Conservation (phyloP, 768 basidiomycete genomes). For the Myochromella boudieri region DNA sequence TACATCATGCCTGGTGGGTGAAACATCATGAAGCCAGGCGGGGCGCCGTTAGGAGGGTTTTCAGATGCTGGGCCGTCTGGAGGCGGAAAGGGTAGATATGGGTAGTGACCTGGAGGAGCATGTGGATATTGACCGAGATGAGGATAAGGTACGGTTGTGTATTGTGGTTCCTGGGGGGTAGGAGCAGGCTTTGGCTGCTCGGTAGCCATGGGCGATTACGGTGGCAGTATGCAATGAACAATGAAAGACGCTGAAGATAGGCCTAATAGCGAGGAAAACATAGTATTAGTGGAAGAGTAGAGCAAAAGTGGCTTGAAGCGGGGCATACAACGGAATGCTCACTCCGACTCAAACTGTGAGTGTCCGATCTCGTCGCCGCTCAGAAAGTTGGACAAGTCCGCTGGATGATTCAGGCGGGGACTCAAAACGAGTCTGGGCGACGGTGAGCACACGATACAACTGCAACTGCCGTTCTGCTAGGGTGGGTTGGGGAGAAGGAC, state of each 20-base stretch:
- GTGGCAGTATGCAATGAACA: background rate
- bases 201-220: no score
- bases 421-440: conserved; percentile 1
- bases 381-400: conserved; percentile 32
- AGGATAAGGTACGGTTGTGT: no score
- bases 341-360: conserved; percentile 44
- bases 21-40: conserved; percentile 40
- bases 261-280: background rate
- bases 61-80: conserved; percentile 33
- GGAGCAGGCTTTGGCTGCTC: conserved; percentile 32
- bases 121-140: no score
- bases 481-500: background rate
- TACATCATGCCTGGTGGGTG: conserved; percentile 43
- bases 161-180: conserved; percentile 30
- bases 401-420: conserved; percentile 10
- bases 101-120: conserved; percentile 30
- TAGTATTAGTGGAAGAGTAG: background rate
- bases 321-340: background rate
- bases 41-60: conserved; percentile 30
- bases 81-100: conserved; percentile 42
- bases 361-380: conserved; percentile 41
- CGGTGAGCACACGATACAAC: background rate
- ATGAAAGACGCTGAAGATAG: background rate
- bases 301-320: background rate
- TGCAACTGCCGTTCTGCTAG: background rate